Evolutionary conservation across 805 yeast species (phyloP), one percentile per base, ranked within the genome.

Genomic region (Candida patagonica): DNA sequence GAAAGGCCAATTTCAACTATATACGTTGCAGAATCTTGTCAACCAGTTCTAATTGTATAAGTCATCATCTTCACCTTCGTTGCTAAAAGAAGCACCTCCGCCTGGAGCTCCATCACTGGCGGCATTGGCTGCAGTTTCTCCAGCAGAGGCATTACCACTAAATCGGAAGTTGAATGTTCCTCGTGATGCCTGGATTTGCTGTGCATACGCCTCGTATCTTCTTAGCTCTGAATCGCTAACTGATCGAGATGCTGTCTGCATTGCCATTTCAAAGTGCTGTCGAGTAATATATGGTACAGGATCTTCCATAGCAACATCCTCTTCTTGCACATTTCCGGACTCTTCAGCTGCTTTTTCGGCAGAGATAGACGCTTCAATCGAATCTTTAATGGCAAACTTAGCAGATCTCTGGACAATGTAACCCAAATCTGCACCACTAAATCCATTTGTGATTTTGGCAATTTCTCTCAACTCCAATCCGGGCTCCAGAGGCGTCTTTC

Each of bases 331-430:
- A 33, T 63, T 76, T 21, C 51, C 65, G 19, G 46, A 59, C 60
- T 49, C 60, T 15, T 43, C 70, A 43, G 65, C 78, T 46, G 67
- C 72, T 45, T 62, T 68, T 46, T 60, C 64, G 24, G 61, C 57
- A 22, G 54, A 53, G 35, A 60, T 70, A 29, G 74, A 71, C 22
- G 96, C 96, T 63, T 87, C 96, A 59, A 92, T 92, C 45, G 95
- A 81, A 57, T 92, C 98, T 67, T 94, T 92, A 60, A 92, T 92
- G 48, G 99, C 99, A 63, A 83, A 89, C 69, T 92, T 92, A 51
- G 98, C 99, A 39, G 98, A 79, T 68, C 99, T 86, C 73, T 92
- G 98, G 40, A 84, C 98, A 65, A 92, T 88, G 68, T 88, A 92
- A 30, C 84, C 78, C 67, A 92, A 76, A 72, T 92, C 99, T 41